Evolutionary conservation across 225 moss, liverwort and hornwort genomes (phyloP), one percentile per base, ranked within the genome.

Genomic region (Bryum argenteum): DNA sequence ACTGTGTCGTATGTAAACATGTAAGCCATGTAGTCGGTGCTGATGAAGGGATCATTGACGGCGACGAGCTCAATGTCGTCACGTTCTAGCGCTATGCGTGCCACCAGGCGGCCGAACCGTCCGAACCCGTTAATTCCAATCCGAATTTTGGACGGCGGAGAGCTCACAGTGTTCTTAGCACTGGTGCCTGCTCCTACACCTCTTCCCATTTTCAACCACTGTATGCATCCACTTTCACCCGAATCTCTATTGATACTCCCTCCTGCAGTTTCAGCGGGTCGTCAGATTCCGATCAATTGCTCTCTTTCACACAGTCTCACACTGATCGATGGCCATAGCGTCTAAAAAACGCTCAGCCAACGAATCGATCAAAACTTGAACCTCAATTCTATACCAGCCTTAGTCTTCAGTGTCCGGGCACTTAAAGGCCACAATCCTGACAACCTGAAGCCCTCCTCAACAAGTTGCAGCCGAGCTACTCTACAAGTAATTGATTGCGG

Each of bases 1-100:
- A 82, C 89, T 2, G 86, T 89, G 38, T 98, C 97, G 71, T 98
- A 94, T 47, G 87, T 91, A 81, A 98, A 98, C 82, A 98, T 74
- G 74, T 98, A 91, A 8, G 82, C 85, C 89, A 86, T 86, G 74
- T 89, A 86, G 33, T 82, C 82, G 10, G 82, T 82, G 71, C 82
- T 82, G 53, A 83, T 86, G 74, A 86, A 89, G 24, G 85, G 89
- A 72, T 89, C 89, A 18, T 89, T 89, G 10, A 89, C 83, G 17
- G 85, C 89, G 15, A 89, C 89, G 7, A 86, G 69, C 50, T 89
- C 85, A 9, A 86, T 81, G 71, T 86, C 85, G 44, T 81, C 89
- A 14, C 80, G 63, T 67, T 83, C 85, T 0, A 89, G 79, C 1
- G 82, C 82, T 1, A 83, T 74, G 51, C 77, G 69, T 0, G 82